A percentile compares a stretch with the other conserved stretches of the same genome.
Evolutionary conservation across 208 protist species (phyloP).

Genomic region (Wallacemonas sp.): DNA sequence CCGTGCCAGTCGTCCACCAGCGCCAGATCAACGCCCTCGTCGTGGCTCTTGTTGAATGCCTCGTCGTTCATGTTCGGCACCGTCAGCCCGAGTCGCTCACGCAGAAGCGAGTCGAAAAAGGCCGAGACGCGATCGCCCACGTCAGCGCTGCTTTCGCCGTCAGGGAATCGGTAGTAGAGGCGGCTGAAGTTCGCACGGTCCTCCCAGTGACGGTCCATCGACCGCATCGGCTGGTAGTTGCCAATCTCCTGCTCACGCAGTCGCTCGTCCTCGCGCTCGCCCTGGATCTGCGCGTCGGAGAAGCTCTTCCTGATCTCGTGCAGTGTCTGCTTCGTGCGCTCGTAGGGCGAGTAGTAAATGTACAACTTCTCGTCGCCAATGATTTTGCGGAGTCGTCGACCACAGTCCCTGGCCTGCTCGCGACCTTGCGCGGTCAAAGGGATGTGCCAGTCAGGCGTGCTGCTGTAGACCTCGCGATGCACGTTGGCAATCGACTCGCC

Average conservation of each 20-base stretch:
- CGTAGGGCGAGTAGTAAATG: conserved; percentile 92
- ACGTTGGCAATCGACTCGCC: conserved; percentile 88
- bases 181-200: conserved; percentile 77
- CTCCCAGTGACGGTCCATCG: conserved; percentile 74
- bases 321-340: conserved; percentile 84
- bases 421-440: conserved; percentile 76
- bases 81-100: conserved; percentile 68
- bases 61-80: conserved; percentile 63
- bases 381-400: conserved; percentile 65
- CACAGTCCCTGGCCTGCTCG: conserved; percentile 85
- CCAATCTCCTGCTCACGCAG: conserved; percentile 95
- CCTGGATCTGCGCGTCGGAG: conserved; percentile 62
- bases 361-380: conserved; percentile 79
- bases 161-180: conserved; percentile 92
- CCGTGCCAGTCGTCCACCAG: conserved; percentile 23
- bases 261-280: conserved; percentile 91
- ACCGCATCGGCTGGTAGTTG: conserved; percentile 85
- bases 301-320: conserved; percentile 80
- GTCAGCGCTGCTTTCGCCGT: conserved; percentile 90
- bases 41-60: neutral
- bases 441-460: conserved; percentile 90
- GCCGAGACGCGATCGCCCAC: conserved; percentile 89
- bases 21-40: conserved; percentile 18
- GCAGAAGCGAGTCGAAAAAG: conserved; percentile 89
- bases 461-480: conserved; percentile 77